Percentiles rank a stretch among this genome's conserved stretches.
These are phyloP conservation scores for Cryphonectria carpinicola DNA, from an alignment of 2,329 filamentous ascomycete species.

Conservation along the genomic window DNA sequence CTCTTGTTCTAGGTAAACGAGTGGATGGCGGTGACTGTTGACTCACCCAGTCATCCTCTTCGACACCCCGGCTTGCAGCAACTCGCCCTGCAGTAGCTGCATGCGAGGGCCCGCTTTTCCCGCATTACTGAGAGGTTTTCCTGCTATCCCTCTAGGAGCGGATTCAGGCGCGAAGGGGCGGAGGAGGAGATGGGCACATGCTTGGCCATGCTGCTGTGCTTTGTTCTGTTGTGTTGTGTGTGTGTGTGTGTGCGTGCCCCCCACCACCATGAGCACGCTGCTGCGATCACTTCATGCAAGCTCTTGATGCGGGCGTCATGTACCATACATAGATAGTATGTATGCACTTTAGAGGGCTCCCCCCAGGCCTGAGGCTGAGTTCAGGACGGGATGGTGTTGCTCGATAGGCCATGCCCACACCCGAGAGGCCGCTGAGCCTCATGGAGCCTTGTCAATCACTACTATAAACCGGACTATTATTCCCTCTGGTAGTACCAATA, in stretches of 20 bases:
- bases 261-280: neutral
- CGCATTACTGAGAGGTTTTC: slow-evolving; percentile 23
- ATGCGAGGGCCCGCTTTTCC: slow-evolving; percentile 25
- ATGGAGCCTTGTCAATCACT: neutral
- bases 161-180: neutral
- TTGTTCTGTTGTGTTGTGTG: neutral
- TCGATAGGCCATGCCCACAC: slow-evolving; percentile 7
- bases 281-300: slow-evolving; percentile 9
- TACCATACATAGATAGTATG: neutral
- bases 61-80: slow-evolving; percentile 24
- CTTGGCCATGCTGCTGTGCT: neutral
- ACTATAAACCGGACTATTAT: neutral
- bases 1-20: slow-evolving; percentile 30
- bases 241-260: neutral
- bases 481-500: neutral
- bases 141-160: neutral
- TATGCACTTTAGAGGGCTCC: neutral
- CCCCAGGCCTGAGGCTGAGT: neutral
- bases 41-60: slow-evolving; percentile 21
- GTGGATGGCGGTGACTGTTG: slow-evolving; percentile 31
- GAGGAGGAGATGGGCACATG: neutral
- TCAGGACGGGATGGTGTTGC: neutral
- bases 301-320: neutral
- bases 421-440: slow-evolving; percentile 11
- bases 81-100: slow-evolving; percentile 29